Percentiles rank a stretch among this genome's conserved stretches.
These are phyloP conservation scores for Ilex paraguariensis DNA, from an alignment of 305 asterid species.

Conservation along the genomic window DNA sequence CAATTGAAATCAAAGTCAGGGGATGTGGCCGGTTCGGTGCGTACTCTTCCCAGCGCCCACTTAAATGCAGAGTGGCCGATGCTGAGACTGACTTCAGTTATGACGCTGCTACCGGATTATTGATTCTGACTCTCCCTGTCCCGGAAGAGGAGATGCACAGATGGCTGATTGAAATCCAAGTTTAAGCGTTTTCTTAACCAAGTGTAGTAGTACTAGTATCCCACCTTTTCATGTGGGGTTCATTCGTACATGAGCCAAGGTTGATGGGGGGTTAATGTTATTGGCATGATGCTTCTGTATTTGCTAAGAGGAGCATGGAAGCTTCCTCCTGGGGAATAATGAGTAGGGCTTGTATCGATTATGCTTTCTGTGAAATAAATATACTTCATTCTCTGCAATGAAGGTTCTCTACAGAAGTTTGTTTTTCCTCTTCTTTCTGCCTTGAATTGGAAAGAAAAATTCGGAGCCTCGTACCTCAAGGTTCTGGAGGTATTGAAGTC, in stretches of 20 bases:
- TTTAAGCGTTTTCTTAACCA: slow-evolving; percentile 18
- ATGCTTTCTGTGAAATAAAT: background rate
- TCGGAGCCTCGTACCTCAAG: no score
- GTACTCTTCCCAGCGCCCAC: slow-evolving; percentile 62
- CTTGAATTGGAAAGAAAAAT: no score
- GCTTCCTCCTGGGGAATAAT: background rate
- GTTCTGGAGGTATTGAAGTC: no score
- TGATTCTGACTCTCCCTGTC: slow-evolving; percentile 44
- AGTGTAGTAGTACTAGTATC: no score
- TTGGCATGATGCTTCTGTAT: background rate
- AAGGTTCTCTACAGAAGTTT: no score
- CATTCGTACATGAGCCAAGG: no score
- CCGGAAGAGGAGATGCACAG: slow-evolving; percentile 63
- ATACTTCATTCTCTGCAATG: no score
- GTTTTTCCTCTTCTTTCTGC: no score
- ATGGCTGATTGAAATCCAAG: slow-evolving; percentile 55
- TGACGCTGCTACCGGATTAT: slow-evolving; percentile 47
- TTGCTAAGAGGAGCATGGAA: background rate
- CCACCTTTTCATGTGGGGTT: no score
- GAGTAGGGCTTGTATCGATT: background rate
- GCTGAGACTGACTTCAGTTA: slow-evolving; percentile 37
- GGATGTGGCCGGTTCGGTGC: slow-evolving; percentile 86
- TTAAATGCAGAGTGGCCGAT: slow-evolving; percentile 47
- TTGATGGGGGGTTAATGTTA: background rate
- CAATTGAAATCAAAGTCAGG: slow-evolving; percentile 42